Evolutionary conservation across 495 filamentous ascomycete genomes (phyloP).

Genomic region (Oidiodendron maius): DNA sequence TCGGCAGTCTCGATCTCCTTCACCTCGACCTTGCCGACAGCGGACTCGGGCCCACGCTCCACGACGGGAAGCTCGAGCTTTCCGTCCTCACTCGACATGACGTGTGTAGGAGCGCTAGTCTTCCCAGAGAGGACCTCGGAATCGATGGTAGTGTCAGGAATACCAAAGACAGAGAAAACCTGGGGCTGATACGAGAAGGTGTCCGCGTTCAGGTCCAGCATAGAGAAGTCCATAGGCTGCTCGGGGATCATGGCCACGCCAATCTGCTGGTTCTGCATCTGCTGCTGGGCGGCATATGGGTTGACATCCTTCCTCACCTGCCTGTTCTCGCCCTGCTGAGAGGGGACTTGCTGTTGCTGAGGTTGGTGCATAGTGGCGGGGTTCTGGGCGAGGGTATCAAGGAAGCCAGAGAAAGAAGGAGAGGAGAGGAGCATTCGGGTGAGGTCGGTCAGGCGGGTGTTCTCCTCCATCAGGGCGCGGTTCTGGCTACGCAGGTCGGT

Average conservation of each 20-base stretch:
- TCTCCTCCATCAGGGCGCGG: slow-evolving; percentile 69
- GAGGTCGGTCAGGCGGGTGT: slow-evolving; percentile 68
- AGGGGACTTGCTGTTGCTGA: slow-evolving; percentile 22
- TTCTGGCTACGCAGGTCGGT: slow-evolving; percentile 69
- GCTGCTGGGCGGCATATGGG: slow-evolving; percentile 49
- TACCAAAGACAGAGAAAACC: slow-evolving; percentile 72
- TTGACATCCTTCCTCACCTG: slow-evolving; percentile 58
- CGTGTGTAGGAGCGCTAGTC: slow-evolving; percentile 38
- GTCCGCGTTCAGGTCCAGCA: slow-evolving; percentile 47
- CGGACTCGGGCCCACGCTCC: slow-evolving; percentile 22
- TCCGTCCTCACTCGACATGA: slow-evolving; percentile 28
- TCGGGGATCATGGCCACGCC: slow-evolving; percentile 74
- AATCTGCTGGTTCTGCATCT: slow-evolving; percentile 51
- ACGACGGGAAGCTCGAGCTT: slow-evolving; percentile 22
- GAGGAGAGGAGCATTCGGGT: slow-evolving; percentile 81
- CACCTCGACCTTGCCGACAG: slow-evolving; percentile 12
- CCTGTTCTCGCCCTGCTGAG: slow-evolving; percentile 33
- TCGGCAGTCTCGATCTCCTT: slow-evolving; percentile 31
- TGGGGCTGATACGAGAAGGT: slow-evolving; percentile 64
- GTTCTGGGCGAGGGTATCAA: slow-evolving; percentile 63
- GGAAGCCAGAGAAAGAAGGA: slow-evolving; percentile 74
- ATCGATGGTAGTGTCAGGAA: slow-evolving; percentile 65
- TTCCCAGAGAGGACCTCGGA: slow-evolving; percentile 61
- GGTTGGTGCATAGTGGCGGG: slow-evolving; percentile 29
- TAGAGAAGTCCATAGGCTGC: slow-evolving; percentile 58